phyloP scores from a whole-genome alignment of 1,284 basidiomycete genomes.

The Fomitopsis schrenkii region DNA sequence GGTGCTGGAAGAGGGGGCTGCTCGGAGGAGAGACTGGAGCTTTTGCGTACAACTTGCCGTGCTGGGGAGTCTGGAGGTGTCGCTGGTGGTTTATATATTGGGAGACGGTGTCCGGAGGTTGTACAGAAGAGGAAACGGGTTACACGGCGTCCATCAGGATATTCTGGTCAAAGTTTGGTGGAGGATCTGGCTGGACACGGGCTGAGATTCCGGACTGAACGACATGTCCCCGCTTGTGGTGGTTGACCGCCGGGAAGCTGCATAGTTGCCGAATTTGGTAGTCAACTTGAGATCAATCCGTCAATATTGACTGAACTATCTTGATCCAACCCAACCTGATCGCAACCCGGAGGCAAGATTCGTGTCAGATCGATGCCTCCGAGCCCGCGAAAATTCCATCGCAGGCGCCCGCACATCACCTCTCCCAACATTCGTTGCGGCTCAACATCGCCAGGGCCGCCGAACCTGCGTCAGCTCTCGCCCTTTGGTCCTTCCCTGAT shows the following conservation, averaged over 20 bases:
- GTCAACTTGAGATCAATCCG: conserved; percentile 1
- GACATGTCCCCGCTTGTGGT: conserved; percentile 1
- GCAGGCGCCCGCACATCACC: neutral
- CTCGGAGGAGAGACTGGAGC: neutral
- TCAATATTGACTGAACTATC: neutral
- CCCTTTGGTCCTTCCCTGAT: neutral
- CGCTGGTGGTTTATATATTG: conserved; percentile 16
- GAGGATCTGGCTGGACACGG: conserved; percentile 17
- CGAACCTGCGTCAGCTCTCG: too few relatives aligned
- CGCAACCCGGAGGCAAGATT: neutral
- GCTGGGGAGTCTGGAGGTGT: neutral
- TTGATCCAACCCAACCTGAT: neutral
- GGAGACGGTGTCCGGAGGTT: conserved; percentile 7
- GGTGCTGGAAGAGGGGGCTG: conserved; percentile 4
- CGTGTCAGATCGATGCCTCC: neutral
- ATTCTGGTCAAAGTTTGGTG: conserved; percentile 12
- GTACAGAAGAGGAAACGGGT: conserved; percentile 16
- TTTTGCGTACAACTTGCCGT: neutral
- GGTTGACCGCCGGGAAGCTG: conserved; percentile 8
- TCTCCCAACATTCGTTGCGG: neutral
- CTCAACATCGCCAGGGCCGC: too few relatives aligned
- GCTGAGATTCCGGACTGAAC: neutral
- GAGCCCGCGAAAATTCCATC: neutral
- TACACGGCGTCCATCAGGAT: conserved; percentile 20
- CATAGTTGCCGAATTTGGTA: conserved; percentile 5